A percentile compares a stretch with the other conserved stretches of the same genome.
Conservation (phyloP, 148 eudicot species). For the Nepenthes gracilis region DNA sequence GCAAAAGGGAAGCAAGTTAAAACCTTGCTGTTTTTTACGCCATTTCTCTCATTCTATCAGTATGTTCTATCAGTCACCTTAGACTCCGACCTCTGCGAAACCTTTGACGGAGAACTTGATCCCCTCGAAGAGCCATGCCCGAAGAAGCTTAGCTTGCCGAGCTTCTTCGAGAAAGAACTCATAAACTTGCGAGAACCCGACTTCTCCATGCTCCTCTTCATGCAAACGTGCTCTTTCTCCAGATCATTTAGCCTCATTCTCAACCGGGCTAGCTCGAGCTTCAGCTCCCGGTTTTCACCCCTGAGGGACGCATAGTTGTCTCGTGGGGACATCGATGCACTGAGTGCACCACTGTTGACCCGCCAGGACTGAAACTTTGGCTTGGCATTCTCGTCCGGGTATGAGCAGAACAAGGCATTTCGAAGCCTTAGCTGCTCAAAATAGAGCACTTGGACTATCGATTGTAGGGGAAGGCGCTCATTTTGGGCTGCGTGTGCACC, state of each 20-base stretch:
- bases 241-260: conserved; percentile 90
- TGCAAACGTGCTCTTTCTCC: conserved; percentile 87
- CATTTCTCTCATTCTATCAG: conserved; percentile 2
- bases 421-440: conserved; percentile 71
- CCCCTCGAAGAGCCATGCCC: conserved; percentile 62
- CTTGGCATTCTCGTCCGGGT: conserved; percentile 56
- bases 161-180: conserved; percentile 67
- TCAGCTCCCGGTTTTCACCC: conserved; percentile 78
- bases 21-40: not conserved
- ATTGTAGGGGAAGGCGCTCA: conserved; percentile 90
- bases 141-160: conserved; percentile 59
- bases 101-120: conserved; percentile 58
- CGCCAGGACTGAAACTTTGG: conserved; percentile 88
- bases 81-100: conserved; percentile 61
- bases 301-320: conserved; percentile 88
- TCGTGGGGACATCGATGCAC: conserved; percentile 91
- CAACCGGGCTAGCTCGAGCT: conserved; percentile 82
- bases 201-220: conserved; percentile 80
- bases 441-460: conserved; percentile 91
- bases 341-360: conserved; percentile 79
- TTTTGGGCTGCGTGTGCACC: conserved; percentile 96
- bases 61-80: conserved; percentile 58
- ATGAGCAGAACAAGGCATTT: conserved; percentile 49
- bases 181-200: conserved; percentile 60
- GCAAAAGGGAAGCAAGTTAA: not conserved